Conservation (phyloP, 1,139 yeast species). For the Kurtzmaniella quercitrusa region DNA sequence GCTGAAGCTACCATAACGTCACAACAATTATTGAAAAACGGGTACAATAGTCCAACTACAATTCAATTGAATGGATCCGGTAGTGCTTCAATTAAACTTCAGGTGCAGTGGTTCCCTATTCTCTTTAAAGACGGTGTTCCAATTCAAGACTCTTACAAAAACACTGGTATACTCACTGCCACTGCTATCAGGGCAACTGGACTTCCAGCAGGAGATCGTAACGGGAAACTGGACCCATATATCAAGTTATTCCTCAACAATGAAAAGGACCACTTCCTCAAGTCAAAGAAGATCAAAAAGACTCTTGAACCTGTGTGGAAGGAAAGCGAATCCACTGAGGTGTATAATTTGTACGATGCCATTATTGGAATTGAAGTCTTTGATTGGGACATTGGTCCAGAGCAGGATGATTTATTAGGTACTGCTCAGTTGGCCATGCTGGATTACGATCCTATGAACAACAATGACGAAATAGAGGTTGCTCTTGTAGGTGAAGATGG, state of each 20-base stretch:
- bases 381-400: constrained; percentile 94
- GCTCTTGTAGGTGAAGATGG: constrained; percentile 56
- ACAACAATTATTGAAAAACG: constrained; percentile 57
- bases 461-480: constrained; percentile 46
- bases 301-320: constrained; percentile 88
- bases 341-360: constrained; percentile 60
- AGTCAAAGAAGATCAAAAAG: constrained; percentile 78
- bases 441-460: constrained; percentile 55
- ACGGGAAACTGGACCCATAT: constrained; percentile 93
- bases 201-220: constrained; percentile 77
- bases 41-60: constrained; percentile 55
- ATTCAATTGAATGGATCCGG: constrained; percentile 46
- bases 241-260: constrained; percentile 64
- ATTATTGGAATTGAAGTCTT: constrained; percentile 52
- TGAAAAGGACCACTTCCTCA: constrained; percentile 52
- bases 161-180: constrained; percentile 70
- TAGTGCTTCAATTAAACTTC: constrained; percentile 54
- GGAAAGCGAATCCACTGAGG: constrained; percentile 51
- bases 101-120: constrained; percentile 75
- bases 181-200: constrained; percentile 63
- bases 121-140: constrained; percentile 58
- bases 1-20: constrained; percentile 70
- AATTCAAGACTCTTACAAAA: constrained; percentile 67
- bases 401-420: constrained; percentile 79
- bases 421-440: constrained; percentile 55